Base-by-base conservation (phyloP, 345 rosid species). In the Citrus unshiu region DNA sequence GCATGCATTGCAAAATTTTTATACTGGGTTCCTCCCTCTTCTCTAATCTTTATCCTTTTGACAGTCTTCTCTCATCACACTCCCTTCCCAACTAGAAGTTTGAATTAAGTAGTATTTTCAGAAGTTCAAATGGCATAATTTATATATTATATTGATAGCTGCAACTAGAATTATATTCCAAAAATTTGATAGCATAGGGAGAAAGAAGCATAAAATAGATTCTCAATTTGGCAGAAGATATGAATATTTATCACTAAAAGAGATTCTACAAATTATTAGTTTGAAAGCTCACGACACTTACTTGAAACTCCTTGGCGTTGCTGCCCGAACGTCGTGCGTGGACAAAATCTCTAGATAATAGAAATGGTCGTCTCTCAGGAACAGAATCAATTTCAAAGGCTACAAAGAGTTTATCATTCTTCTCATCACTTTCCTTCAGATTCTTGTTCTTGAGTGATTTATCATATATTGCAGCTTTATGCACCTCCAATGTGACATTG, bases 261-360 rank as follows among this genome's bases (percentile, higher is more conserved):
- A 39, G 21, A 40, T 10, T 24, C 18, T 10, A 43, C 6, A n/a
- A 22, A 63, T 25, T 30, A 30, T 30, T 13, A 27, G 35, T 19
- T 46, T 13, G 19, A 4, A 40, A 30, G 62, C 39, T 74, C 25
- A 60, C 18, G 70, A 71, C 21, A 39, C 75, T 77, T 64, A 87
- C 88, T 86, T 83, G 76, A 68, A 77, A 85, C 30, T 40, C 18
- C 32, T 66, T 62, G 82, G 79, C 46, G 19, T 69, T 21, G 13
- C 59, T 56, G 21, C 81, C 82, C 0, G 80, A 22, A n/a, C 70
- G 86, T 54, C 35, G 64, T 40, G 84, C 88, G 60, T 83, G 59
- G 73, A 83, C 86, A 54, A 83, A 85, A 76, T 85, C 90, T 77
- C 88, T 81, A 1, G 88, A 87, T 18, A 83, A 79, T 51, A 87